phyloP scores from a whole-genome alignment of 2,329 filamentous ascomycete species.

The Fusarium poae region DNA sequence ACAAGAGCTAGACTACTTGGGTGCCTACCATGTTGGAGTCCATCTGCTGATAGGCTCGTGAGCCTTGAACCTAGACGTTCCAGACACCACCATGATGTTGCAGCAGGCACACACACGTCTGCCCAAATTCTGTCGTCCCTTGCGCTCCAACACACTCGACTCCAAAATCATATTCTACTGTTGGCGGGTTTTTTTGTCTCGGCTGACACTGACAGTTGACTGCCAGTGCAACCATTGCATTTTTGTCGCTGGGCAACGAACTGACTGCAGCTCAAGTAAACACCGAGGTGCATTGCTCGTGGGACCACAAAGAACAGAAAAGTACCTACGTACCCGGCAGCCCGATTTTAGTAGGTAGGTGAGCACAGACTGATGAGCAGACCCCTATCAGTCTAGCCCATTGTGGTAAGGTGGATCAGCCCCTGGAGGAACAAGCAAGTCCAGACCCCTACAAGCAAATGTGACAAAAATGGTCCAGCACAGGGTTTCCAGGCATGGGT shows the following conservation, averaged over 20 bases:
- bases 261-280: background rate
- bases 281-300: background rate
- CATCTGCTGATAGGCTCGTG: background rate
- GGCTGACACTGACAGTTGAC: background rate
- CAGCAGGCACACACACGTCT: background rate
- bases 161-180: background rate
- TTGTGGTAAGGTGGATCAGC: background rate
- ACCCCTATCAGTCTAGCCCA: background rate
- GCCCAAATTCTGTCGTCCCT: background rate
- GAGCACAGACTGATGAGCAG: background rate
- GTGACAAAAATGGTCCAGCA: background rate
- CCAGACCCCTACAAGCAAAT: background rate
- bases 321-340: background rate
- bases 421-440: too few relatives aligned
- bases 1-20: too few relatives aligned
- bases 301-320: background rate
- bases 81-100: background rate
- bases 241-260: background rate
- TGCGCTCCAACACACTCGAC: background rate
- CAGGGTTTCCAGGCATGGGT: background rate
- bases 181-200: background rate
- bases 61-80: background rate
- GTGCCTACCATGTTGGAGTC: background rate
- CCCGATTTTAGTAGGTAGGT: background rate
- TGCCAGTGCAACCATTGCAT: background rate